Evolutionary conservation across 805 yeast species (phyloP), one percentile per base, ranked within the genome.

Genomic region (Ogataea neopini): DNA sequence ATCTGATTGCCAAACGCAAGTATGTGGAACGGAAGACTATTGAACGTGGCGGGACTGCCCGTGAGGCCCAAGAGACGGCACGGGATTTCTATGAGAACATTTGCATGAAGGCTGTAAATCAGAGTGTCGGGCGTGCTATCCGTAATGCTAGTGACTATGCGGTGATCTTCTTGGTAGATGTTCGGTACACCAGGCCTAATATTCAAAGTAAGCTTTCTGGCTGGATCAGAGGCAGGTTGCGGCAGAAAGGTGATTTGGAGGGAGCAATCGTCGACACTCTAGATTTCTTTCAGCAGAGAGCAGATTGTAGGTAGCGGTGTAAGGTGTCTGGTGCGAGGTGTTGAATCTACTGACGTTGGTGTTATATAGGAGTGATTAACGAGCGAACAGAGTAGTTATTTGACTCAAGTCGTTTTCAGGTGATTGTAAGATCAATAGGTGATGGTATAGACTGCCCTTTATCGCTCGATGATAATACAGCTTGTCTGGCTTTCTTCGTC

Each of bases 81-180:
- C 69, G 72, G 22, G 77, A 76, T 26, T 88, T 80, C 57, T 85
- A 87, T 58, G 96, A 90, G 56, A 88, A 87, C 57, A 70, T 88
- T 6, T 90, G 96, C 60, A 86, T 92, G 94, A 80, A 90, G 44
- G 86, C 96, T 0, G 89, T 91, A 0, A 91, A 91, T 61, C 98
- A 91, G 64, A 83, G 96, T 67, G 84, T 92, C 10, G 98, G 97
- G 0, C 75, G 98, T 53, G 88, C 97, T 6, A 91, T 91, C 33
- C 72, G 98, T 50, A 96, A 91, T 63, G 76, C 76, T 20, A 75
- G 77, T 35, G 98, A 92, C 65, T 90, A 86, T 61, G 84, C 97
- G 0, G 76, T 80, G 13, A 84, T 92, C 6, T 80, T 79, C 55
- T 69, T 91, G 33, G 57, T 90, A 13, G 98, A 92, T 62, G 65